A percentile compares a stretch with the other conserved stretches of the same genome.
These are phyloP conservation scores for Penicillium crustosum DNA, from an alignment of 2,329 filamentous ascomycete genomes.

Conservation along the genomic window DNA sequence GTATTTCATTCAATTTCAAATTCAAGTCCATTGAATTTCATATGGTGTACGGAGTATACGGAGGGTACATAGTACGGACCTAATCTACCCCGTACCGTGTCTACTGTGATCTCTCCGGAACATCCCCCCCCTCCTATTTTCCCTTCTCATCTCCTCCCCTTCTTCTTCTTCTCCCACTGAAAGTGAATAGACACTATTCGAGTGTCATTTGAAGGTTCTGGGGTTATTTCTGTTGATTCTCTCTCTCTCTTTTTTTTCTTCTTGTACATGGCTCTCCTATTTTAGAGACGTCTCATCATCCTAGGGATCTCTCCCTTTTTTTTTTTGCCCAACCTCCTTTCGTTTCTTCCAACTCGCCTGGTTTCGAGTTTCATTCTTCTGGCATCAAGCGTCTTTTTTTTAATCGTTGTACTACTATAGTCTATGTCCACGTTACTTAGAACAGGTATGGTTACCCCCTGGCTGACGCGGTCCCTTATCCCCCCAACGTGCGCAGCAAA, in stretches of 20 bases:
- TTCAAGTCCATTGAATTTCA: background rate
- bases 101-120: constrained; percentile 6
- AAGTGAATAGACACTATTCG: constrained; percentile 27
- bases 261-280: constrained; percentile 36
- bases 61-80: background rate
- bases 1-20: background rate
- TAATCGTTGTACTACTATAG: constrained; percentile 37
- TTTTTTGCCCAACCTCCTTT: constrained; percentile 28
- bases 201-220: constrained; percentile 33
- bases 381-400: constrained; percentile 26
- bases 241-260: constrained; percentile 15
- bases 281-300: constrained; percentile 29
- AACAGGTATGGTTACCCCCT: constrained; percentile 32
- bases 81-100: constrained; percentile 31
- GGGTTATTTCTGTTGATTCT: constrained; percentile 14
- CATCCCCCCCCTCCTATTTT: constrained; percentile 20
- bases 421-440: constrained; percentile 30
- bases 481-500: constrained; percentile 6
- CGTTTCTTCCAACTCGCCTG: constrained; percentile 24
- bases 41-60: background rate
- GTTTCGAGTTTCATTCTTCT: constrained; percentile 28
- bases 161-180: constrained; percentile 15
- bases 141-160: constrained; percentile 17
- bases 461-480: constrained; percentile 24
- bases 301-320: constrained; percentile 18